A percentile compares a stretch with the other conserved stretches of the same genome.
Conservation (phyloP, 2,329 filamentous ascomycete species). For the Stemphylium lycopersici region DNA sequence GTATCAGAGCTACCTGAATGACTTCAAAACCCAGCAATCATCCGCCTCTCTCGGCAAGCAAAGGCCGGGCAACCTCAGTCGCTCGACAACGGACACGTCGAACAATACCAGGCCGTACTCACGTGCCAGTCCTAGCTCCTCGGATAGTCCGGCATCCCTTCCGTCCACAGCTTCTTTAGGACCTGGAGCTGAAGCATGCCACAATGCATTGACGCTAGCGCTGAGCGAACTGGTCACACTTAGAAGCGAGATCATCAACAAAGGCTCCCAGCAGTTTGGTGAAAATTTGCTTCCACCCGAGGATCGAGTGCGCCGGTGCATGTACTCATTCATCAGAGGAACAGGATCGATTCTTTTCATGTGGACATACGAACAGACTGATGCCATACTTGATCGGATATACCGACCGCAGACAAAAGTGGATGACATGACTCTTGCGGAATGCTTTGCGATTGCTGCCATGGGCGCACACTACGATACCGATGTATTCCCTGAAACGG, state of each 20-base stretch:
- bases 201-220: constrained; percentile 44
- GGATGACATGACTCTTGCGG: constrained; percentile 43
- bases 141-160: constrained; percentile 35
- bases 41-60: constrained; percentile 21
- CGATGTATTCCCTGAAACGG: constrained; percentile 42
- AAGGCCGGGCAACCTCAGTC: constrained; percentile 25
- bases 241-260: constrained; percentile 38
- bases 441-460: constrained; percentile 46
- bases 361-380: constrained; percentile 40
- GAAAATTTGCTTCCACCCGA: constrained; percentile 38
- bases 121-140: constrained; percentile 37
- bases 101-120: constrained; percentile 31
- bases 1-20: constrained; percentile 45
- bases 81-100: constrained; percentile 31
- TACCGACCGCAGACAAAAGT: constrained; percentile 36
- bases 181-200: constrained; percentile 38
- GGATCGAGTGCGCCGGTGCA: constrained; percentile 35
- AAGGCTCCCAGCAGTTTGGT: constrained; percentile 34
- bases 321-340: constrained; percentile 43
- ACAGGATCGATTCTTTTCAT: constrained; percentile 48
- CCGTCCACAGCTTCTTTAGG: constrained; percentile 25
- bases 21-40: constrained; percentile 43
- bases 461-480: constrained; percentile 48
- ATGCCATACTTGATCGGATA: constrained; percentile 44
- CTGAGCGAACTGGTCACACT: constrained; percentile 44